These are phyloP conservation scores for Bidens hawaiensis DNA, from an alignment of 140 eudicot genomes.

Conservation along the genomic window DNA sequence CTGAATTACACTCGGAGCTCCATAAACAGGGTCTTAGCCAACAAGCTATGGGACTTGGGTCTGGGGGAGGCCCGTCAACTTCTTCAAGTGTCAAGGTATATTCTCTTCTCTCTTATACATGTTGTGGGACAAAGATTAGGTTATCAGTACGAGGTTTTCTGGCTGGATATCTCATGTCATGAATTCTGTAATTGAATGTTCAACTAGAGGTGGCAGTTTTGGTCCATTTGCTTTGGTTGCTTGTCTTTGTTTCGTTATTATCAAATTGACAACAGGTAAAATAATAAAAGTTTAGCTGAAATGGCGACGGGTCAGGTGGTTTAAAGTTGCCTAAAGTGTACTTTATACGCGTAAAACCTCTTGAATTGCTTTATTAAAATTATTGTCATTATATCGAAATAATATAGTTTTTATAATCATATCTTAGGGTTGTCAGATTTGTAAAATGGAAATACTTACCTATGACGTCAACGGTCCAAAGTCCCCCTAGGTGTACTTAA, in stretches of 20 bases:
- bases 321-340: not conserved
- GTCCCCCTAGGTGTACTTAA: no score
- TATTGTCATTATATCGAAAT: not conserved
- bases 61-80: conserved; percentile 50
- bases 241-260: not conserved
- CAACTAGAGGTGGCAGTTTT: not conserved
- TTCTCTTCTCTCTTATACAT: not conserved
- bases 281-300: not conserved
- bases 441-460: no score
- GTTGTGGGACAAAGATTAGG: not conserved
- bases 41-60: conserved; percentile 50
- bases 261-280: not conserved
- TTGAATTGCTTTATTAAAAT: not conserved
- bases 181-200: not conserved
- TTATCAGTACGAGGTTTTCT: not conserved
- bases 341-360: not conserved
- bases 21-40: conserved; percentile 62
- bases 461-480: no score
- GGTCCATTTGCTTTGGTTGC: not conserved
- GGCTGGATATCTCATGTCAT: not conserved
- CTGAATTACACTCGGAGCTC: conserved; percentile 75
- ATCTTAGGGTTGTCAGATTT: no score
- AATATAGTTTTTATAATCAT: not conserved
- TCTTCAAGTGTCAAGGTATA: conserved; percentile 60
- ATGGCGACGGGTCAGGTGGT: not conserved